Evolutionary conservation across 2,329 filamentous ascomycete genomes (phyloP), one percentile per base, ranked within the genome.

Genomic region (Scedosporium boydii): DNA sequence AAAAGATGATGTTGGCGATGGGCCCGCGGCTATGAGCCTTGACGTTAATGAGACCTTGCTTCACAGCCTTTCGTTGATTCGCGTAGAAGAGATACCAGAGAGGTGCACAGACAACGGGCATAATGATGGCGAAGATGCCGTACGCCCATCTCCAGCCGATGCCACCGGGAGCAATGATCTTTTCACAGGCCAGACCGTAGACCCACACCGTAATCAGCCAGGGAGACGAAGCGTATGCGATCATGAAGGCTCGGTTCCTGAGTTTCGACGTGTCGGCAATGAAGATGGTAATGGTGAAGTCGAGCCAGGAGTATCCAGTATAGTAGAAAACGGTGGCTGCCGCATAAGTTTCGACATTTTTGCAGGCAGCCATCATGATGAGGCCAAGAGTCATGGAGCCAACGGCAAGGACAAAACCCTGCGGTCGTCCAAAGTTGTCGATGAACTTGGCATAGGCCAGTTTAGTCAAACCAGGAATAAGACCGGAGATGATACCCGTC

Each of bases 81-180:
- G 78, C 76, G 55, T 81, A 74, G 69, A 89, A 79, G 14, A 87
- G 74, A 23, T 77, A 66, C 53, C 80, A 78, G 1, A 89, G 76
- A 0, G 87, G 87, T 16, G 81, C 65, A 62, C 82, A 82, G 59
- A 87, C 80, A 34, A 82, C 74, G 1, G 86, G 85, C 9, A 83
- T 73, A 65, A 90, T 80, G 67, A 90, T 86, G 63, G 82, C 77
- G 73, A 85, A 89, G 64, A 83, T 78, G 58, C 87, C 87, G 65
- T 87, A 87, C 4, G 81, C 87, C 88, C 87, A 90, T 62, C 86
- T 79, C 82, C 83, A 90, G 58, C 80, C 82, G 4, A 79, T 74
- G n/a, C 79, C 73, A 14, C 51, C 51, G 12, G 51, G 51, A 6
- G 71, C 64, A 21, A 83, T 74, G 60, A 87, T 80, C 1, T 74